Evolutionary conservation across 1,284 basidiomycete species (phyloP), one percentile per base, ranked within the genome.

Genomic region (Peniophora sp.): DNA sequence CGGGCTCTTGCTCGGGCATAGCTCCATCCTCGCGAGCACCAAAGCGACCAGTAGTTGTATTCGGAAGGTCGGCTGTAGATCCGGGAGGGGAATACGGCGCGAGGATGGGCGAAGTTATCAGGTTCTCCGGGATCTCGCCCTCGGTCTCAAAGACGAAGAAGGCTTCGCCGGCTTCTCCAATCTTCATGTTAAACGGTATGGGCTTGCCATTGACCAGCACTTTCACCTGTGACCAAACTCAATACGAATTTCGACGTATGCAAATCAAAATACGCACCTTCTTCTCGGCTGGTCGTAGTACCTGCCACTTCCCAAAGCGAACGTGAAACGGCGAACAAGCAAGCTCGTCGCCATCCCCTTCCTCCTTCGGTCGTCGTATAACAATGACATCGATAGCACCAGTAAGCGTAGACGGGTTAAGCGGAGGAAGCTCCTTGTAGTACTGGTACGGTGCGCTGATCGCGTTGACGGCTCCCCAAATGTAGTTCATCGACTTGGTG

Each of bases 141-240:
- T 97, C 92, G 1, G 96, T 97, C 69, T 99, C 95, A 59, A 99
- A 92, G 38, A 99, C 90, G 63, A 99, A 99, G 75, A 99, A 99
- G 0, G 96, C 97, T 70, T 99, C 97, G 17, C 97, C 97, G 1
- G 95, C 92, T 55, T 99, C 96, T 43, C 94, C 93, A 58, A 99
- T 95, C 75, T 99, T 99, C 97, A 99, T 99, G 63, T 79, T 81
- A 65, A 93, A 99, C 2, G 96, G 96, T 49, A 93, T 85, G 10
- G 79, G 77, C 53, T 78, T 74, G 35, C 87, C 88, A 66, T 93
- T 93, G 61, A 95, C 80, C 49, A 81, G 79, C 25, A 95, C 79
- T 55, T 85, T 89, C 52, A 95, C 92, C 86, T 89, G 61, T n/a
- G n/a, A n/a, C n/a, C n/a, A n/a, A n/a, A 12, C 27, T 32, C 43